These are phyloP conservation scores for Malassezia pachydermatis DNA, from an alignment of 1,284 basidiomycete genomes.

Conservation along the genomic window DNA sequence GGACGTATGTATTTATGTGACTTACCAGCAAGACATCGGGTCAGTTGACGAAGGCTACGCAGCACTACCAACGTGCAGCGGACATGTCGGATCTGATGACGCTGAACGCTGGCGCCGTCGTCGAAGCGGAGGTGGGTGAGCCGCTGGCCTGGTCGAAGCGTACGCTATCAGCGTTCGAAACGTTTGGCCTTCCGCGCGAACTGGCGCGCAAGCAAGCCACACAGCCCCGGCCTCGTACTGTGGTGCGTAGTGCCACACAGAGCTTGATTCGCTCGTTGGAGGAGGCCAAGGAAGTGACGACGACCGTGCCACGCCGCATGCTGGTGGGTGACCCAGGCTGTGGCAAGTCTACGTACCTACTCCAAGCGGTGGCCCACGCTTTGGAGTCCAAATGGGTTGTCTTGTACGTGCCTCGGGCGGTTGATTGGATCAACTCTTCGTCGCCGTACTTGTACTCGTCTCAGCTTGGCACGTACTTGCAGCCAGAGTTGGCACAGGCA, in stretches of 20 bases:
- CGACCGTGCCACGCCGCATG: constrained; percentile 16
- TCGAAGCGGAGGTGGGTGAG: constrained; percentile 19
- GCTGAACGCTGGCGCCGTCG: constrained; percentile 27
- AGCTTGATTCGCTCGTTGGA: constrained; percentile 27
- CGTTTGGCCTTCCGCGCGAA: constrained; percentile 33
- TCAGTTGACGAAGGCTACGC: constrained; percentile 22
- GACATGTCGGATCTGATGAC: constrained; percentile 32
- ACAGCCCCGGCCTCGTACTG: constrained; percentile 20
- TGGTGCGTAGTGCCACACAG: constrained; percentile 14
- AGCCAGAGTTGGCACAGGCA: constrained; percentile 53
- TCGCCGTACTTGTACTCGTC: constrained; percentile 66
- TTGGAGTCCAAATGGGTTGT: constrained; percentile 67
- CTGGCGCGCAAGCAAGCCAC: constrained; percentile 30
- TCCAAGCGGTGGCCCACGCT: constrained; percentile 70
- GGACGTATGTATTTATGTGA: constrained; percentile 12
- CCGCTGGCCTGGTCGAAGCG: constrained; percentile 28
- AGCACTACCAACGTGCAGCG: constrained; percentile 24
- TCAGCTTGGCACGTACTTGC: constrained; percentile 66
- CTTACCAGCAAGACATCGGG: constrained; percentile 15
- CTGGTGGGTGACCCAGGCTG: constrained; percentile 58
- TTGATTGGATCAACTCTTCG: constrained; percentile 67
- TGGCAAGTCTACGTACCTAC: constrained; percentile 71
- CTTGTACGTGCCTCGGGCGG: constrained; percentile 73
- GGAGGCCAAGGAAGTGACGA: not conserved
- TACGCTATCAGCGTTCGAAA: constrained; percentile 25